phyloP scores from a whole-genome alignment of 2,329 filamentous ascomycete genomes.

The Xylariaceae sp. region DNA sequence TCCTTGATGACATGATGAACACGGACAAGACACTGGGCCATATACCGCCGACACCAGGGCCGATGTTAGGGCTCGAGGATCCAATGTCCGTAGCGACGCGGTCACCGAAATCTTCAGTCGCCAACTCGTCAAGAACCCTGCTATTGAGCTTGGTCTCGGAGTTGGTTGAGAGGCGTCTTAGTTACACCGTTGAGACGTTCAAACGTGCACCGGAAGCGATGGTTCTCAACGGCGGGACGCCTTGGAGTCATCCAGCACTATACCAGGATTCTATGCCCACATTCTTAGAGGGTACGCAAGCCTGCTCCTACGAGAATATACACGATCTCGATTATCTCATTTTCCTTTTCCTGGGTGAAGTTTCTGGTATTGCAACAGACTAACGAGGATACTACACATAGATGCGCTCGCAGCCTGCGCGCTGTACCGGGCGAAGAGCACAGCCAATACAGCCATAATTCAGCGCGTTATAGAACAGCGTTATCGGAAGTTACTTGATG shows the following conservation, averaged over 20 bases:
- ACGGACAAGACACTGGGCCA: neutral
- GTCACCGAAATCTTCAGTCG: neutral
- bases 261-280: conserved; percentile 20
- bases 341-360: neutral
- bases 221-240: conserved; percentile 14
- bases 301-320: neutral
- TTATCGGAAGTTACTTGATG: conserved; percentile 14
- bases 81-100: conserved; percentile 10
- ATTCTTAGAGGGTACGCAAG: conserved; percentile 16
- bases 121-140: conserved; percentile 5
- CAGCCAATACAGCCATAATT: conserved; percentile 14
- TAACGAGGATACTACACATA: neutral
- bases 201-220: conserved; percentile 15
- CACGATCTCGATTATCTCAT: neutral
- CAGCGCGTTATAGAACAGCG: conserved; percentile 18
- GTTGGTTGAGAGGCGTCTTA: conserved; percentile 15
- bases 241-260: conserved; percentile 19
- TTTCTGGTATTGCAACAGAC: neutral
- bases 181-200: conserved; percentile 15
- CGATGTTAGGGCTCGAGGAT: neutral
- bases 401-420: conserved; percentile 19
- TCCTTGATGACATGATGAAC: conserved; percentile 8
- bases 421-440: conserved; percentile 17
- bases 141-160: conserved; percentile 10
- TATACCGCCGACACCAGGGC: conserved; percentile 5